Base-by-base conservation (phyloP, 768 basidiomycete genomes). In the Clavaria fumosa region DNA sequence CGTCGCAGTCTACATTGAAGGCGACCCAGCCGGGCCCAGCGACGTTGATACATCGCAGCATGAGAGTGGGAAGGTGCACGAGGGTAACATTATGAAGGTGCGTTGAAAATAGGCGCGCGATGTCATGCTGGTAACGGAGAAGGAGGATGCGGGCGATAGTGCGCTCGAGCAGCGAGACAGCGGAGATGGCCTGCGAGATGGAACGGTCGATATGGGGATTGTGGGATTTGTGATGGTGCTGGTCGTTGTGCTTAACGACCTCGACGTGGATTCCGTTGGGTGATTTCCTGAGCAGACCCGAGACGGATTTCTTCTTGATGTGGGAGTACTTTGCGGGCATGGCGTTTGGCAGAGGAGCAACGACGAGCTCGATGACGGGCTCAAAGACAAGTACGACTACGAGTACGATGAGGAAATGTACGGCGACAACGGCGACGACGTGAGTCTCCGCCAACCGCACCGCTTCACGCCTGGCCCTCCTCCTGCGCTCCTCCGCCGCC, bases 241-340 rank as follows among this genome's bases (percentile, higher is more conserved):
- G 52, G 6, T 50, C 51, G 43, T 55, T 55, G n/a, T n/a, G n/a
- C 50, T 36, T 54, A 51, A 31, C 52, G 56, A 33, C 51, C 50
- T 42, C 43, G 32, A 11, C 39, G 36, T 44, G 48, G 31, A 28
- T 35, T 31, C 27, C 31, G 14, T 26, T 31, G n/a, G 50, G 42
- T 23, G 49, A 32, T 47, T 70, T 75, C 49, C 66, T 69, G 49
- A 64, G 58, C 10, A 63, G 51, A 11, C 69, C 64, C 5, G 64
- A 59, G 0, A 63, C 61, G 5, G 70, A 58, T 33, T 72, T 57
- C 50, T 77, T 78, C 61, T 77, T 78, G n/a, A 75, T 70, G 55
- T 79, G 76, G 18, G 76, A 78, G 55, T 78, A 78, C 49, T 78
- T 78, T 23, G 75, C 68, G 12, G 77, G 74, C 77, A 79, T 79